A percentile compares a stretch with the other conserved stretches of the same genome.
Evolutionary conservation across 345 rosid genomes (phyloP).

Genomic region (Litchi chinensis): DNA sequence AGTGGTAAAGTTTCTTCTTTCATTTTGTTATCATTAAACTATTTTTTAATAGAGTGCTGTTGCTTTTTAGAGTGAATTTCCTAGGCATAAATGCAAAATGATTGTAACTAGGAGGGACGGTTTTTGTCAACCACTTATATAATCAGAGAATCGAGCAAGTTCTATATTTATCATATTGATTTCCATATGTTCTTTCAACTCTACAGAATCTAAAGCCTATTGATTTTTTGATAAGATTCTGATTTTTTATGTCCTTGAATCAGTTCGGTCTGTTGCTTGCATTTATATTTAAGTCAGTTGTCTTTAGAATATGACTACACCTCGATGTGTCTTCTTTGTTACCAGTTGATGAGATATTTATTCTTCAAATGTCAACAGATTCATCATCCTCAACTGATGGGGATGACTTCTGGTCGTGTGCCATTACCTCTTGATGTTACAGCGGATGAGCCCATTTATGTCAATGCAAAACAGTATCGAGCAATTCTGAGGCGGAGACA

Average conservation of each 20-base stretch:
- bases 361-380: slow-evolving; percentile 41
- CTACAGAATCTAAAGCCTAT: slow-evolving; percentile 1
- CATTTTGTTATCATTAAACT: background rate
- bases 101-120: slow-evolving; percentile 12
- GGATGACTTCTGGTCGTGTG: slow-evolving; percentile 57
- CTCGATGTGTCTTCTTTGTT: slow-evolving; percentile 23
- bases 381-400: slow-evolving; percentile 56
- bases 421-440: slow-evolving; percentile 60
- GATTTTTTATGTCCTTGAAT: slow-evolving; percentile 15
- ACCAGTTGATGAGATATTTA: slow-evolving; percentile 25
- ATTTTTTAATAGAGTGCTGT: slow-evolving; percentile 18
- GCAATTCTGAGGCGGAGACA: slow-evolving; percentile 84
- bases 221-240: slow-evolving; percentile 19
- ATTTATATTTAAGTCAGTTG: slow-evolving; percentile 19
- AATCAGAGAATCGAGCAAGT: background rate
- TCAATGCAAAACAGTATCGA: slow-evolving; percentile 80
- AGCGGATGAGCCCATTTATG: slow-evolving; percentile 65
- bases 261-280: slow-evolving; percentile 5
- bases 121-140: slow-evolving; percentile 5
- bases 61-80: slow-evolving; percentile 21
- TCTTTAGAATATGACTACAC: slow-evolving; percentile 2
- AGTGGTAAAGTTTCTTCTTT: slow-evolving; percentile 12
- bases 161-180: slow-evolving; percentile 7
- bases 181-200: slow-evolving; percentile 19
- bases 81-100: slow-evolving; percentile 31